Evolutionary conservation across 2,329 filamentous ascomycete genomes (phyloP), one percentile per base, ranked within the genome.

Genomic region (Pseudogymnoascus pannorum): DNA sequence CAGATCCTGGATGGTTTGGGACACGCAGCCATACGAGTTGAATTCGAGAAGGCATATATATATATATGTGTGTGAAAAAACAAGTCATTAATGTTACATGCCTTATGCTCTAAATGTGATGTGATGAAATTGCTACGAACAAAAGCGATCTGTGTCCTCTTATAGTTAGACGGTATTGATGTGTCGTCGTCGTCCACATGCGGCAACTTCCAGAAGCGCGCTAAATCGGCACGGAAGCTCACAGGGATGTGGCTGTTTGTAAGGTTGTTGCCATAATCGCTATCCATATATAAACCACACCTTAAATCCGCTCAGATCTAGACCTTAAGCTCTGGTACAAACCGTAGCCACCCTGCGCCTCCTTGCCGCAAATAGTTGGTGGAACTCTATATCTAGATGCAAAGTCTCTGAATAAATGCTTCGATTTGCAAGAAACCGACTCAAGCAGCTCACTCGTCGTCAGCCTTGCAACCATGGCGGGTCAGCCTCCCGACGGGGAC

Each of bases 351-450:
- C 26, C 16, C 48, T 18, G 48, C 16, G 24, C 16, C 48, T 31
- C 16, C 26, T 54, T 33, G 16, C 6, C 48, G 9, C 48, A 33
- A 18, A 31, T 26, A 5, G 11, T 18, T 26, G 12, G 26, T 33
- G 26, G 24, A 31, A 54, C 16, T 29, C 5, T 24, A 16, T 54
- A 54, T 54, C 24, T 54, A 9, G 48, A 54, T 54, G 26, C 48
- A 31, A 16, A 33, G 26, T 54, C 26, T 14, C 48, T 54, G 26
- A 54, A 54, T 54, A 54, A 54, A 54, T 54, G 48, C 48, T 33
- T 54, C 48, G 48, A 54, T 54, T 54, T 54, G 48, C 48, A 54
- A 54, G 48, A 16, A 54, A 54, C 48, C 26, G 48, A 54, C 48
- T 18, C 24, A 51, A 51, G 44, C 44, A 54, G 48, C 48, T 31